Base-by-base conservation (phyloP, 805 yeast genomes). In the Wickerhamiella slavikovae region DNA sequence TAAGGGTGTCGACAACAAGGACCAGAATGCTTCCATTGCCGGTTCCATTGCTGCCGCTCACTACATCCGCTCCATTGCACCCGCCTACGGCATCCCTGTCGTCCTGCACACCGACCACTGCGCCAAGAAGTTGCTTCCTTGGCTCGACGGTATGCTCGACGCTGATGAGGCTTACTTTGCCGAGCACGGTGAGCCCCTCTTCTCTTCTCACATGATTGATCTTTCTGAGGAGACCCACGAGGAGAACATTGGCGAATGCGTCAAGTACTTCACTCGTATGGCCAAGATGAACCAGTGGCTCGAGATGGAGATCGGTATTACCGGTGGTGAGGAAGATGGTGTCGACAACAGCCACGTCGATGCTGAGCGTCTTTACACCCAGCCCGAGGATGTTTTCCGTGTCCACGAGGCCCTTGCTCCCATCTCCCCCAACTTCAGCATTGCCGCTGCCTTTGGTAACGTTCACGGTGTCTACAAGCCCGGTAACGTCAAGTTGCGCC, bases 271-370 rank as follows among this genome's bases (percentile, higher is more conserved):
- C 65, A 66, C 66, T 58, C 79, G 93, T 64, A 80, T 79, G 72
- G 62, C 91, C 57, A 80, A 77, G 64, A 66, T 85, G 71, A 66
- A 70, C 64, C 96, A 85, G 67, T 89, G 89, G 89, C 71, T 89
- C 56, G 98, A 89, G 71, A 89, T 89, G 98, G 98, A 89, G 69
- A 89, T 89, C 56, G 98, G 98, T 72, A 89, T 89, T 72, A 89
- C 98, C 57, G 98, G 98, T 65, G 98, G 98, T 74, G 98, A 89
- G 68, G 98, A 89, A 66, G 98, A 89, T 56, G 98, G 98, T 73
- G 98, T 89, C 52, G 89, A 89, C 75, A 89, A 89, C 71, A 91
- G 85, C 62, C 67, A 71, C 57, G 94, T 79, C 43, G 69, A 70
- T 54, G 75, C 76, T 63, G 82, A 77, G 40, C 57, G 76, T 41